Percentiles rank a stretch among this genome's conserved stretches.
Evolutionary conservation across 345 rosid genomes (phyloP).

Genomic region (Noccaea bulbosa): DNA sequence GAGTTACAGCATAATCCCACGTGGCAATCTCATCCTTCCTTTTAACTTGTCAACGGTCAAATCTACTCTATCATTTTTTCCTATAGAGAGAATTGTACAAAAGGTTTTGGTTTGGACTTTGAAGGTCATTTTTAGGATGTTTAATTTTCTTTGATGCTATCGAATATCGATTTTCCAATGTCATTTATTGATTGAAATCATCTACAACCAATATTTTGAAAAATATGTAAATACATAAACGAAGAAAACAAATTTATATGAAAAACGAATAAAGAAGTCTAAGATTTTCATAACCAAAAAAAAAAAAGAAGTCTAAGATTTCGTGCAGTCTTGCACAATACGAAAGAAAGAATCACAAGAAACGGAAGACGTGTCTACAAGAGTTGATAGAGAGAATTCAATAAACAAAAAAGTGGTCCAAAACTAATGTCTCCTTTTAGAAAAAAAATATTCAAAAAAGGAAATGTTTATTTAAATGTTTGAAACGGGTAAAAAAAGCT

Average conservation of each 20-base stretch:
- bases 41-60: constrained; percentile 12
- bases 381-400: background rate
- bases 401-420: background rate
- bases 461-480: background rate
- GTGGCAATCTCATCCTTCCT: constrained; percentile 35
- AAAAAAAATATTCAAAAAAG: background rate
- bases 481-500: constrained; percentile 19
- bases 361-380: constrained; percentile 14
- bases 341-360: constrained; percentile 9
- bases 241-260: too few relatives aligned
- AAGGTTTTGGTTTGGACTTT: too few relatives aligned
- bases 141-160: too few relatives aligned
- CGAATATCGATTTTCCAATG: too few relatives aligned
- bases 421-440: background rate
- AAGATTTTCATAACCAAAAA: too few relatives aligned
- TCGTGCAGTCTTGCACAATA: constrained; percentile 6
- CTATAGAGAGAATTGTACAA: too few relatives aligned
- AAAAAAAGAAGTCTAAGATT: background rate
- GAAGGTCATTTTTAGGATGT: too few relatives aligned
- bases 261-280: too few relatives aligned
- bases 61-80: background rate
- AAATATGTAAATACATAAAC: background rate
- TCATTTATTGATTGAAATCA: too few relatives aligned
- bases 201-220: background rate
- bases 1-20: constrained; percentile 30